A percentile compares a stretch with the other conserved stretches of the same genome.
Evolutionary conservation across 2,329 filamentous ascomycete species (phyloP).

Genomic region (Zymoseptoria ardabiliae): DNA sequence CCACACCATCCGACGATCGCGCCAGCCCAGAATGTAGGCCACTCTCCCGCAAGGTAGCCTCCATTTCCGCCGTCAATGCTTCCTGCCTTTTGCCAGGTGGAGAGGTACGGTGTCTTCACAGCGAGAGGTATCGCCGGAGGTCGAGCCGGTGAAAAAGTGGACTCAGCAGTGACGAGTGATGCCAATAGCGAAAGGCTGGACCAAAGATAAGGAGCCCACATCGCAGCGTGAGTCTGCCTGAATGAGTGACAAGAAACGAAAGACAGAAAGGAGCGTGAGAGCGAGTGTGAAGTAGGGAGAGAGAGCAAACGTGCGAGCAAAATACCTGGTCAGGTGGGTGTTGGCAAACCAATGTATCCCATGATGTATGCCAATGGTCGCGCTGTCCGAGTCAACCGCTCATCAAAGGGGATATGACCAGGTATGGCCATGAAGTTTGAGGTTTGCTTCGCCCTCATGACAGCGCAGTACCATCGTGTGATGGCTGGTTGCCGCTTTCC

Average conservation of each 20-base stretch:
- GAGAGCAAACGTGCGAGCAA: neutral
- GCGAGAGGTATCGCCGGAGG: slow-evolving; percentile 65
- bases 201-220: slow-evolving; percentile 4
- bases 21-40: slow-evolving; percentile 58
- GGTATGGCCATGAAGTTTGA: neutral
- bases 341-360: neutral
- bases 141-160: slow-evolving; percentile 54
- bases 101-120: slow-evolving; percentile 68
- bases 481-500: neutral
- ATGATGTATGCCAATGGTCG: neutral
- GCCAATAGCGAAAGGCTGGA: slow-evolving; percentile 8
- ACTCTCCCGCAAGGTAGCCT: slow-evolving; percentile 60
- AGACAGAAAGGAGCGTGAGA: slow-evolving; percentile 8
- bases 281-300: neutral
- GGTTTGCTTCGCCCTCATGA: neutral
- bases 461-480: neutral
- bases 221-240: neutral
- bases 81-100: slow-evolving; percentile 57
- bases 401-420: neutral
- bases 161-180: slow-evolving; percentile 22
- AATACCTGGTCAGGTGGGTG: neutral
- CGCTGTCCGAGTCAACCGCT: neutral
- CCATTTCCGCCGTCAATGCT: slow-evolving; percentile 52
- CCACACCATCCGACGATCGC: slow-evolving; percentile 60
- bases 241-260: slow-evolving; percentile 5